Evolutionary conservation across 176 grass and related monocot species (phyloP), one percentile per base, ranked within the genome.

Genomic region (Tillandsia fasciculata): DNA sequence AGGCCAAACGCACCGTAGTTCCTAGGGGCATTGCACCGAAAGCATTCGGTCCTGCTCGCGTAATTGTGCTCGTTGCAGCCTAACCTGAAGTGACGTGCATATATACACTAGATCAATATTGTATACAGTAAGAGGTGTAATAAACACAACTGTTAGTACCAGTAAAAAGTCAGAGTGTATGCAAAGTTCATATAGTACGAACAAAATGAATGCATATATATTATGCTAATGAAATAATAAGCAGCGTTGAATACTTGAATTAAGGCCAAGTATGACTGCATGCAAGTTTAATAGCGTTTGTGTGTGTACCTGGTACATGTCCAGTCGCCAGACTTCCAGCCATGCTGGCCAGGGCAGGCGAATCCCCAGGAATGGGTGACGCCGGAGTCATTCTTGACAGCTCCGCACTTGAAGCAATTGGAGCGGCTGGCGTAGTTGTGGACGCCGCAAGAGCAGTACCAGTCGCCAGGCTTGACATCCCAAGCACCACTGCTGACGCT

Each of bases 401-500:
- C 70, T 33, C 76, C 24, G 67, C 92, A 96, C 86, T 96, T 96
- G 75, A 96, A 91, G 86, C 92, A 96, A 74, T 33, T 78, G 13
- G 63, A 50, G 11, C 88, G 88, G 75, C 76, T 87, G 52, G 92
- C 92, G 63, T 83, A 96, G 88, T 96, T 96, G 79, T 78, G 71
- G 52, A 84, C 92, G 15, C 83, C 66, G 67, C 92, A 96, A 63
- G 65, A 75, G 81, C 92, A 96, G 73, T 71, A 87, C 92, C 92
- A 96, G 66, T 96, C 92, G 10, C 92, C 92, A 1, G 92, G 92
- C 81, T 96, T 96, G 8, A 96, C 88, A 22, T 91, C 83, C 92
- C 92, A 96, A 1, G 1, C 33, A 58, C 63, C 84, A 42, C 68
- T 58, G 53, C 11, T 42, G 71, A 67, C 27, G 8, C 67, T 77